A percentile compares a stretch with the other conserved stretches of the same genome.
These are phyloP conservation scores for Silene vulgaris DNA, from an alignment of 179 eudicot species.

Conservation along the genomic window DNA sequence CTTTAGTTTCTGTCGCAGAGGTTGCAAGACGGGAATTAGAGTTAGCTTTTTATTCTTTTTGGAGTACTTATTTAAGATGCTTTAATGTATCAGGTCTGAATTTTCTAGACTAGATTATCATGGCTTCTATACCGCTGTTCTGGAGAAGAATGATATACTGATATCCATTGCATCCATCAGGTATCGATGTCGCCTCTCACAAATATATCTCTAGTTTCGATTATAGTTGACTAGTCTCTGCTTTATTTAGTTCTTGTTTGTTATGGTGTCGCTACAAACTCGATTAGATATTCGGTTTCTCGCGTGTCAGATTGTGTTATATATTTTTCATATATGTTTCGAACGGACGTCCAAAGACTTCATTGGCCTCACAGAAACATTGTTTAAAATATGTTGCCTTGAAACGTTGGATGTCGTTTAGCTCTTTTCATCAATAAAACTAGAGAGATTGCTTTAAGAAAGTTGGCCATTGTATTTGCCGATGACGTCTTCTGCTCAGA, in stretches of 20 bases:
- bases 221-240: neutral
- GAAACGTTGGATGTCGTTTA: no score
- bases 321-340: neutral
- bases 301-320: neutral
- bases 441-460: no score
- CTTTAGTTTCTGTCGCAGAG: neutral
- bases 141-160: constrained; percentile 82
- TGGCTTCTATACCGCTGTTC: constrained; percentile 76
- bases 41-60: constrained; percentile 3
- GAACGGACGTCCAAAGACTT: no score
- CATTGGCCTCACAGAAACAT: no score
- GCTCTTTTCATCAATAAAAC: no score
- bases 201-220: no score
- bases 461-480: no score
- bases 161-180: constrained; percentile 77
- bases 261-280: neutral
- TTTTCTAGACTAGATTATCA: constrained; percentile 73
- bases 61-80: constrained; percentile 9
- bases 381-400: no score
- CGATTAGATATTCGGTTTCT: neutral
- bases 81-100: constrained; percentile 53
- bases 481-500: neutral
- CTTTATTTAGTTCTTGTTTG: neutral
- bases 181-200: constrained; percentile 29
- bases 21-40: neutral